Percentiles rank a stretch among this genome's conserved stretches.
Conservation (phyloP, 345 rosid genomes). For the Boechera divaricarpa region DNA sequence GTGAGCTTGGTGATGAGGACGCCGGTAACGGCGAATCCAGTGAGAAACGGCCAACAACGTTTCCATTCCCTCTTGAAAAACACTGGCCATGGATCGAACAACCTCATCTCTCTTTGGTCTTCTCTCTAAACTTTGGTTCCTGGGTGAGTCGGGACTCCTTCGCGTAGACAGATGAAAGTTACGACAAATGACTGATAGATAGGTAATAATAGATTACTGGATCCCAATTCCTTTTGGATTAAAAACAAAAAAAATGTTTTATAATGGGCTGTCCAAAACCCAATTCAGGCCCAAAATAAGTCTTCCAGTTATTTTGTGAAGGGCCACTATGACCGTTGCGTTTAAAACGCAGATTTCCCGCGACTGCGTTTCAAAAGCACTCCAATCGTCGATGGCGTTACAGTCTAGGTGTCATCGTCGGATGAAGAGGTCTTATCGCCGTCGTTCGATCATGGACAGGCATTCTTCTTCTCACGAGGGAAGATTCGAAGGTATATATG, state of each 20-base stretch:
- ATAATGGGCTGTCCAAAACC: not conserved
- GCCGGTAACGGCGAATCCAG: constrained; percentile 83
- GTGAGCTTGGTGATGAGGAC: constrained; percentile 70
- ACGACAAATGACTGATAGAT: constrained; percentile 11
- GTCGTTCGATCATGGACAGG: too few relatives aligned
- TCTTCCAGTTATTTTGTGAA: too few relatives aligned
- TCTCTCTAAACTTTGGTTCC: not conserved
- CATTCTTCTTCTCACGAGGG: too few relatives aligned
- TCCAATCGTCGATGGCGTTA: too few relatives aligned
- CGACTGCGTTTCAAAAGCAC: too few relatives aligned
- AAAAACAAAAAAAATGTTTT: not conserved
- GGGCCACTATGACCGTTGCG: too few relatives aligned
- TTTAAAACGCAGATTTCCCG: too few relatives aligned
- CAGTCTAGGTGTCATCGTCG: too few relatives aligned
- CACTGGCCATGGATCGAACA: constrained; percentile 82
- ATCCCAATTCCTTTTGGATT: not conserved
- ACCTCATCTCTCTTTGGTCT: constrained; percentile 37
- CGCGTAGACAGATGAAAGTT: constrained; percentile 25
- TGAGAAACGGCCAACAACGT: constrained; percentile 87
- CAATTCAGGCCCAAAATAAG: not conserved
- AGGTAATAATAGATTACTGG: not conserved
- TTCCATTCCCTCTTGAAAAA: constrained; percentile 88
- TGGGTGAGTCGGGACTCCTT: constrained; percentile 14
- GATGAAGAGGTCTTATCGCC: too few relatives aligned
- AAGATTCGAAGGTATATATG: too few relatives aligned